These are phyloP conservation scores for Vitis amurensis DNA, from an alignment of 164 flowering plant species.

Conservation along the genomic window DNA sequence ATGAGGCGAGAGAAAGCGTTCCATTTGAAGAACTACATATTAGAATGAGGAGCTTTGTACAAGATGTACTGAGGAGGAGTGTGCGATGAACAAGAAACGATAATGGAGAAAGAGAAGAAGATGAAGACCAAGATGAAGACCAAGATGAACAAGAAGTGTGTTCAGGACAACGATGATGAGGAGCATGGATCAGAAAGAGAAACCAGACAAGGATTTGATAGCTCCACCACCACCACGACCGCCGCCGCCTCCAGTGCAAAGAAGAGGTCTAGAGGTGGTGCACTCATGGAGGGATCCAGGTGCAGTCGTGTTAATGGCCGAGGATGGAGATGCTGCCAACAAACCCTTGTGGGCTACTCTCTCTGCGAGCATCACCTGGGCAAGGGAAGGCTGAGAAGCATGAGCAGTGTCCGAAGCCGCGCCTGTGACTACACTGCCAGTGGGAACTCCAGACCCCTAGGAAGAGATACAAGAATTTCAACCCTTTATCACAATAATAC, in stretches of 20 bases:
- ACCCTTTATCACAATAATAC: too few species aligned
- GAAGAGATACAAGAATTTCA: too few species aligned
- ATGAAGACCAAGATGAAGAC: constrained; percentile 16
- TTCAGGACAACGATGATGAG: not conserved
- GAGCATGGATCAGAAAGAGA: constrained; percentile 4
- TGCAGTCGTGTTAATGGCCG: constrained; percentile 88
- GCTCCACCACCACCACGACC: too few species aligned
- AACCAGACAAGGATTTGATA: not conserved
- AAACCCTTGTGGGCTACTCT: constrained; percentile 82
- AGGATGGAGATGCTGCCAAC: constrained; percentile 97
- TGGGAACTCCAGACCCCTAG: too few species aligned
- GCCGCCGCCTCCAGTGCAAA: constrained; percentile 2
- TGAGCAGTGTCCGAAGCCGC: constrained; percentile 44
- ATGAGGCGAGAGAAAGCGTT: constrained; percentile 38
- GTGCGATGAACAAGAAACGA: not conserved
- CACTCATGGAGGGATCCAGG: constrained; percentile 69
- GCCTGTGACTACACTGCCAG: too few species aligned
- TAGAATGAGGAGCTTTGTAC: too few species aligned
- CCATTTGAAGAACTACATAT: constrained; percentile 71
- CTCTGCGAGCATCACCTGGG: constrained; percentile 92
- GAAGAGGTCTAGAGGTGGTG: constrained; percentile 35
- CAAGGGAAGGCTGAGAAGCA: constrained; percentile 70
- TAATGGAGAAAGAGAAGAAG: constrained; percentile 10
- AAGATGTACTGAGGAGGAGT: constrained; percentile 28
- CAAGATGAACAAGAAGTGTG: too few species aligned